phyloP scores from a whole-genome alignment of 495 filamentous ascomycete genomes.

The Pseudevernia furfuracea region DNA sequence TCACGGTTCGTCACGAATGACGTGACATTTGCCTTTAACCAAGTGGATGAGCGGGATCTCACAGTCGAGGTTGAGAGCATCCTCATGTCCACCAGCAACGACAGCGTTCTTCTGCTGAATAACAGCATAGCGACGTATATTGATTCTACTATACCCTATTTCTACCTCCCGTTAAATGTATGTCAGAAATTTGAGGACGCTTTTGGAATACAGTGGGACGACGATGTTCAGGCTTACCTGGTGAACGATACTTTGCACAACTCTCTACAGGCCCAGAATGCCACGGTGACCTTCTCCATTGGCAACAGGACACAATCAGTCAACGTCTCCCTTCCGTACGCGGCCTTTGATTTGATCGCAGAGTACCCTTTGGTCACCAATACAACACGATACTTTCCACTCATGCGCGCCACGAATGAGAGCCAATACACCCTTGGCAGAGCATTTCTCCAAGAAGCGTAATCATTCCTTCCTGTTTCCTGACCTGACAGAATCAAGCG shows the following conservation, averaged over 20 bases:
- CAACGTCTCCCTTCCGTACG: conserved; percentile 46
- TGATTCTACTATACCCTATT: conserved; percentile 47
- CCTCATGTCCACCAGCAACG: conserved; percentile 37
- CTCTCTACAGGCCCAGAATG: conserved; percentile 38
- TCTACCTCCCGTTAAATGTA: conserved; percentile 45
- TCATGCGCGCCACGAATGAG: conserved; percentile 43
- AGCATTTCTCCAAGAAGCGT: conserved; percentile 53
- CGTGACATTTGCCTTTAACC: conserved; percentile 42
- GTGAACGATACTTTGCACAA: conserved; percentile 42
- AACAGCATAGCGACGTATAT: conserved; percentile 36
- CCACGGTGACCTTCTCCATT: conserved; percentile 43
- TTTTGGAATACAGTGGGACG: conserved; percentile 44
- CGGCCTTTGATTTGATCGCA: conserved; percentile 44
- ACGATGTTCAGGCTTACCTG: conserved; percentile 40
- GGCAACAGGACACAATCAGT: conserved; percentile 35
- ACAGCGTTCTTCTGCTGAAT: conserved; percentile 17
- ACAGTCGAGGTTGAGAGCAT: conserved; percentile 42
- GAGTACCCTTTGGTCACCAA: conserved; percentile 31
- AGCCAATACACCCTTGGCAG: conserved; percentile 48
- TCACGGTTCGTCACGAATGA: conserved; percentile 45
- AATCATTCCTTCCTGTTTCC: background rate
- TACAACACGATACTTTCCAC: conserved; percentile 43
- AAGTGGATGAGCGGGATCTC: conserved; percentile 41
- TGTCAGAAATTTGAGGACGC: conserved; percentile 47
- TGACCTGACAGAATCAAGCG: background rate